Conservation (phyloP, 805 yeast species). For the Nakazawaea anatomiae region DNA sequence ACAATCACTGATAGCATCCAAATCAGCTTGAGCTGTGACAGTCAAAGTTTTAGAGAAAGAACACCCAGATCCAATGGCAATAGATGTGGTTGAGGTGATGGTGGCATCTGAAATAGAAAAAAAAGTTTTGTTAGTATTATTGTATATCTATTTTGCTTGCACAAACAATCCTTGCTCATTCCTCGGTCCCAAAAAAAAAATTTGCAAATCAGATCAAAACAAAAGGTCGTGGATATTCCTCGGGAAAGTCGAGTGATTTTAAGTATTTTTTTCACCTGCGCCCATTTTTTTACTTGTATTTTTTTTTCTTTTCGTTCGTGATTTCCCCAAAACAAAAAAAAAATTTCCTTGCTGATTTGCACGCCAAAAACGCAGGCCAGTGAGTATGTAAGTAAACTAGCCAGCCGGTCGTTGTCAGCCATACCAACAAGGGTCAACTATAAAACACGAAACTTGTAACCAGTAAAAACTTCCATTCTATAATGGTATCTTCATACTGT, state of each 20-base stretch:
- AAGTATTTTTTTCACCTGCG: background rate
- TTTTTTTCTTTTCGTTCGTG: background rate
- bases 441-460: background rate
- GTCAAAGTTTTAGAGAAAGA: constrained; percentile 55
- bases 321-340: too few relatives aligned
- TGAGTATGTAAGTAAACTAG: background rate
- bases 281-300: background rate
- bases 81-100: constrained; percentile 44
- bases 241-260: background rate
- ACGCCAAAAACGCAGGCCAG: background rate
- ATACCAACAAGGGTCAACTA: background rate
- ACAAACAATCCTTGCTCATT: background rate
- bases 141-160: too few relatives aligned
- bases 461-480: background rate
- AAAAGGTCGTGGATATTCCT: constrained; percentile 3
- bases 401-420: background rate
- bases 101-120: constrained; percentile 34
- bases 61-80: constrained; percentile 54
- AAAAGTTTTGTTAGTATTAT: constrained; percentile 1
- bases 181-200: background rate
- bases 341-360: background rate
- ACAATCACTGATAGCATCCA: constrained; percentile 72
- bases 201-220: background rate
- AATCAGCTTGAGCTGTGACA: constrained; percentile 74
- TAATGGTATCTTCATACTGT: too few relatives aligned